These are phyloP conservation scores for Berkeleyomyces rouxiae DNA, from an alignment of 2,329 filamentous ascomycete genomes.

Conservation along the genomic window DNA sequence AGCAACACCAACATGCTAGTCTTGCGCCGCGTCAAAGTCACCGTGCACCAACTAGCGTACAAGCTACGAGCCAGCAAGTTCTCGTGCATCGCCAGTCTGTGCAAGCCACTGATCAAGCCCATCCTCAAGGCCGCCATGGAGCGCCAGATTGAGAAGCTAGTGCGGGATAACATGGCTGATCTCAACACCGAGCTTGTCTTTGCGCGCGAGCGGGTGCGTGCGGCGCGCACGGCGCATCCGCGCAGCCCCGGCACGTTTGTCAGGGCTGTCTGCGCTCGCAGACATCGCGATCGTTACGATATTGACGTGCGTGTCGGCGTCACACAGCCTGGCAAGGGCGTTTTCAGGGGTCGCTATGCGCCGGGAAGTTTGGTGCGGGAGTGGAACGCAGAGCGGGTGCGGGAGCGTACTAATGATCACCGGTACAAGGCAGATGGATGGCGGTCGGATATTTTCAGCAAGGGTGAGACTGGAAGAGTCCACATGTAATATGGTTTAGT, in stretches of 20 bases:
- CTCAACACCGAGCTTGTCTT: constrained; percentile 77
- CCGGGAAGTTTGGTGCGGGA: constrained; percentile 77
- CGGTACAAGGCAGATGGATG: constrained; percentile 57
- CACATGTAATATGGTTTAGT: background rate
- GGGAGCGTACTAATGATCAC: constrained; percentile 56
- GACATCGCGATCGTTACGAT: constrained; percentile 60
- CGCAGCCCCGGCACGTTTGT: constrained; percentile 41
- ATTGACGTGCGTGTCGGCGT: constrained; percentile 50
- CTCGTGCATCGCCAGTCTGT: constrained; percentile 60
- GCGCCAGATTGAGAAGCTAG: constrained; percentile 53
- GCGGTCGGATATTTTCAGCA: constrained; percentile 33
- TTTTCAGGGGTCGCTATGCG: constrained; percentile 74
- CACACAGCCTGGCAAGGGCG: constrained; percentile 28
- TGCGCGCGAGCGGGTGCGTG: constrained; percentile 70
- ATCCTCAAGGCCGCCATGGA: constrained; percentile 68
- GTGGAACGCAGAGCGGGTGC: constrained; percentile 66
- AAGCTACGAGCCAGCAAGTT: constrained; percentile 58
- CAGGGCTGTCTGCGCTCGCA: constrained; percentile 69
- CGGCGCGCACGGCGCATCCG: constrained; percentile 52
- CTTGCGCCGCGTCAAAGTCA: constrained; percentile 57
- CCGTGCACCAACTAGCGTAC: constrained; percentile 78
- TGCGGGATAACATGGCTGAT: constrained; percentile 51
- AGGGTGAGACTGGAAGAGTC: background rate
- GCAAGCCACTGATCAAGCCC: constrained; percentile 71
- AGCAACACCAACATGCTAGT: constrained; percentile 67